Conservation (phyloP, 805 yeast genomes). For the Ascoidea tarda region DNA sequence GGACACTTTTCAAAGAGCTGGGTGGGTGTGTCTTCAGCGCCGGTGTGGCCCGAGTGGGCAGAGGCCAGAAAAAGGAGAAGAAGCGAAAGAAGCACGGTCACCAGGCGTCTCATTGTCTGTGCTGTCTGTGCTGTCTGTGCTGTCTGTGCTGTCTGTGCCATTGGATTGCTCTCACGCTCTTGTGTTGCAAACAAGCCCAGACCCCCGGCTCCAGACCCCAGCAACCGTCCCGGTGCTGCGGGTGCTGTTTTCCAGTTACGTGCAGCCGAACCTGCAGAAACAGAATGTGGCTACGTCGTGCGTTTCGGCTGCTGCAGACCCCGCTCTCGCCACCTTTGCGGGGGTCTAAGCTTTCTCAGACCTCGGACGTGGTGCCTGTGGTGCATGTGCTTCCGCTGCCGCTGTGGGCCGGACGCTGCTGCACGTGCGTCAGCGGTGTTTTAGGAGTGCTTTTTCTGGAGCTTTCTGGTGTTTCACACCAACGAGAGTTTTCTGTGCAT, state of each 20-base stretch:
- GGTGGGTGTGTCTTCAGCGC: slow-evolving; percentile 2
- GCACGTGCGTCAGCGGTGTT: neutral
- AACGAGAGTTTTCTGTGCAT: too few relatives aligned
- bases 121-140: too few relatives aligned
- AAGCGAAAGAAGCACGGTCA: too few relatives aligned
- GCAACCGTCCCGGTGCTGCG: too few relatives aligned
- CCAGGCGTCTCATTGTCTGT: neutral
- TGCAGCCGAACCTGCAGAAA: too few relatives aligned
- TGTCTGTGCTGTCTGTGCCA: too few relatives aligned
- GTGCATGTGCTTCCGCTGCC: neutral
- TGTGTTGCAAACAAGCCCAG: too few relatives aligned
- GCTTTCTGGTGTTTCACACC: too few relatives aligned
- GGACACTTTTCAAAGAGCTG: slow-evolving; percentile 28
- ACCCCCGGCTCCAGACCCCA: too few relatives aligned
- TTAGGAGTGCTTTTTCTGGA: neutral
- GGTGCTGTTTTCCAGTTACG: too few relatives aligned
- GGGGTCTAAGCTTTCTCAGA: neutral
- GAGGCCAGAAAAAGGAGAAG: neutral
- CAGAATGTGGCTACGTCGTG: neutral
- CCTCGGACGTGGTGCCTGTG: too few relatives aligned
- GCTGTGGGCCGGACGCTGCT: neutral
- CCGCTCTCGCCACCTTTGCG: neutral
- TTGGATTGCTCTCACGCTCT: too few relatives aligned
- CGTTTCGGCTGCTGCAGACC: neutral
- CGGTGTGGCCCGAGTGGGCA: neutral